These are phyloP conservation scores for Boletus huronensis DNA, from an alignment of 768 basidiomycete species.

Conservation along the genomic window DNA sequence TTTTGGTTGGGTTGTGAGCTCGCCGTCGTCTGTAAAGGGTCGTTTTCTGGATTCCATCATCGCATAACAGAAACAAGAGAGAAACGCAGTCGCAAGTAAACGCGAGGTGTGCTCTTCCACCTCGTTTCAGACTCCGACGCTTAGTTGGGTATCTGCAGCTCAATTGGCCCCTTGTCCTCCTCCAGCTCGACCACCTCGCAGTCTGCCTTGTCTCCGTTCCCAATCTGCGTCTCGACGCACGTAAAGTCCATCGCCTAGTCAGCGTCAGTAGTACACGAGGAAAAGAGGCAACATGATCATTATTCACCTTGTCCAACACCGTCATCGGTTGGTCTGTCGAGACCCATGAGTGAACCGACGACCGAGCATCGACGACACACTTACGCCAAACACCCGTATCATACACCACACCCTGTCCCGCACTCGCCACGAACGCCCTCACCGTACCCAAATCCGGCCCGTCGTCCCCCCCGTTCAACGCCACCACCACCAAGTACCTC, in stretches of 20 bases:
- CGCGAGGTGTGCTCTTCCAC: slow-evolving; percentile 7
- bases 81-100: slow-evolving; percentile 6
- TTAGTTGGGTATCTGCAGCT: slow-evolving; percentile 1
- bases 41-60: slow-evolving; percentile 61
- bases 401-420: slow-evolving; percentile 85
- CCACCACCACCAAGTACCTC: slow-evolving; percentile 82
- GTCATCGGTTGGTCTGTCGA: slow-evolving; percentile 88
- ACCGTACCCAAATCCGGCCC: slow-evolving; percentile 71
- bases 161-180: not conserved
- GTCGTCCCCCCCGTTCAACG: slow-evolving; percentile 72
- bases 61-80: slow-evolving; percentile 14
- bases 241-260: slow-evolving; percentile 69
- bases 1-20: slow-evolving; percentile 44
- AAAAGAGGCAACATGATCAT: not conserved
- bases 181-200: slow-evolving; percentile 75
- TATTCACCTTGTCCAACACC: slow-evolving; percentile 59
- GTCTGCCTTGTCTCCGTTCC: slow-evolving; percentile 70
- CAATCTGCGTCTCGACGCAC: slow-evolving; percentile 93
- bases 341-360: slow-evolving; percentile 2
- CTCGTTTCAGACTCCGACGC: slow-evolving; percentile 30
- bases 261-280: not conserved
- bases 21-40: slow-evolving; percentile 49
- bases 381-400: slow-evolving; percentile 85
- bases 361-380: slow-evolving; percentile 32
- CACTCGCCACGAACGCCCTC: slow-evolving; percentile 77